Evolutionary conservation across 1,284 basidiomycete species (phyloP).

Genomic region (Ceratorhiza oryzae-sativae): DNA sequence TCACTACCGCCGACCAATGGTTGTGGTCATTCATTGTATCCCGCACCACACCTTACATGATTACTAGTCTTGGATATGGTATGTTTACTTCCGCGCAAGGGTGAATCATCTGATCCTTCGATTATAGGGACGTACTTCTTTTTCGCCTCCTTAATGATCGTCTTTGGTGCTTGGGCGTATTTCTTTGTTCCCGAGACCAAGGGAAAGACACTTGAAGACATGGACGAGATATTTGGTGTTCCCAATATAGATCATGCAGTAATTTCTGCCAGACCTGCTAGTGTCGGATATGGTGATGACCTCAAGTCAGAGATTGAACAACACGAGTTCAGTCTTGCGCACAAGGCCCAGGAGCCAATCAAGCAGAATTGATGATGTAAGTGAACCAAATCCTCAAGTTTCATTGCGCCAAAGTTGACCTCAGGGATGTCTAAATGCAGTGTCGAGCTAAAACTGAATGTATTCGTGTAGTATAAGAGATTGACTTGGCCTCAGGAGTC

Average conservation of each 20-base stretch:
- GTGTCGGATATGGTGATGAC: conserved; percentile 21
- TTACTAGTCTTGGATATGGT: conserved; percentile 44
- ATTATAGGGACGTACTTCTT: conserved; percentile 32
- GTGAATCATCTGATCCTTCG: neutral
- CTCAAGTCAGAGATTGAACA: conserved; percentile 23
- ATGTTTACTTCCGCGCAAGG: neutral
- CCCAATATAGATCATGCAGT: neutral
- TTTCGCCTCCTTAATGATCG: conserved; percentile 35
- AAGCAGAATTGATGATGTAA: neutral
- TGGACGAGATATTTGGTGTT: conserved; percentile 37
- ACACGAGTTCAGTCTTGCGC: conserved; percentile 17
- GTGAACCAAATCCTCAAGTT: neutral
- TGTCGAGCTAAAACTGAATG: neutral
- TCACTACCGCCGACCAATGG: conserved; percentile 50
- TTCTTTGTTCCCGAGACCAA: conserved; percentile 37
- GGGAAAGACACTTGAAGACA: conserved; percentile 31
- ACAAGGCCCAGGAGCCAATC: neutral
- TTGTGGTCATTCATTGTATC: conserved; percentile 52
- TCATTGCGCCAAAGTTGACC: neutral
- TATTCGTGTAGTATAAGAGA: neutral
- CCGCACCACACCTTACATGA: conserved; percentile 51
- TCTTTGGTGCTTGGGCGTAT: conserved; percentile 34
- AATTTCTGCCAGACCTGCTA: neutral
- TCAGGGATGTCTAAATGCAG: too few relatives aligned
- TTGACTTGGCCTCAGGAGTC: too few relatives aligned